Evolutionary conservation across 768 basidiomycete genomes (phyloP).

Genomic region (Zangia roseola): DNA sequence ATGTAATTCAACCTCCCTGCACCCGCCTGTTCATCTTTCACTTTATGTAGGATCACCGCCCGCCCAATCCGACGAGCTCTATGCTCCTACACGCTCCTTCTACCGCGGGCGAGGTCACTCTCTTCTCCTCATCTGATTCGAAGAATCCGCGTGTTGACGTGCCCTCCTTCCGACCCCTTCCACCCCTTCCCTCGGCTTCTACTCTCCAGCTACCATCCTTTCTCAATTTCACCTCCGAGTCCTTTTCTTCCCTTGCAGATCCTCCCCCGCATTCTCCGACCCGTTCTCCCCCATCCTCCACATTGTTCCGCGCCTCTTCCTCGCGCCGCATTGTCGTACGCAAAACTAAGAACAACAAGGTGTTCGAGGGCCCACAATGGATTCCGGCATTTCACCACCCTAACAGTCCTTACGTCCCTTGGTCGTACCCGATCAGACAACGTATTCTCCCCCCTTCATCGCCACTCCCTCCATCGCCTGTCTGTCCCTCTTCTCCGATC

Average conservation of each 20-base stretch:
- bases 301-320: conserved; percentile 17
- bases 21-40: conserved; percentile 13
- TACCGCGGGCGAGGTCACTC: conserved; percentile 3
- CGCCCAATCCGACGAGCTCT: conserved; percentile 12
- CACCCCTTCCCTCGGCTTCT: conserved; percentile 37
- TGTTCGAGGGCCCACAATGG: conserved; percentile 30
- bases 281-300: conserved; percentile 16
- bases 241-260: conserved; percentile 13
- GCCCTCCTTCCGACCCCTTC: conserved; percentile 30
- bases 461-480: conserved; percentile 34
- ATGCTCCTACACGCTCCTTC: conserved; percentile 15
- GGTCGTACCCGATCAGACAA: conserved; percentile 43
- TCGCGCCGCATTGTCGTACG: conserved; percentile 7
- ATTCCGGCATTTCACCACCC: conserved; percentile 46
- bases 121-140: conserved; percentile 7
- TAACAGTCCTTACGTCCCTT: conserved; percentile 57
- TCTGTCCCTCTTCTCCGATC: conserved; percentile 33
- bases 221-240: conserved; percentile 29
- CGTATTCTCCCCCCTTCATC: conserved; percentile 40
- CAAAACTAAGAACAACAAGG: conserved; percentile 21
- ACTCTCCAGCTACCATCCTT: conserved; percentile 41
- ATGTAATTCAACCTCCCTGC: conserved; percentile 18
- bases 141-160: conserved; percentile 15
- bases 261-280: conserved; percentile 3
- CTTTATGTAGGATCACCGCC: conserved; percentile 13